phyloP scores from a whole-genome alignment of 768 basidiomycete genomes.

The Auriscalpium microsporum region DNA sequence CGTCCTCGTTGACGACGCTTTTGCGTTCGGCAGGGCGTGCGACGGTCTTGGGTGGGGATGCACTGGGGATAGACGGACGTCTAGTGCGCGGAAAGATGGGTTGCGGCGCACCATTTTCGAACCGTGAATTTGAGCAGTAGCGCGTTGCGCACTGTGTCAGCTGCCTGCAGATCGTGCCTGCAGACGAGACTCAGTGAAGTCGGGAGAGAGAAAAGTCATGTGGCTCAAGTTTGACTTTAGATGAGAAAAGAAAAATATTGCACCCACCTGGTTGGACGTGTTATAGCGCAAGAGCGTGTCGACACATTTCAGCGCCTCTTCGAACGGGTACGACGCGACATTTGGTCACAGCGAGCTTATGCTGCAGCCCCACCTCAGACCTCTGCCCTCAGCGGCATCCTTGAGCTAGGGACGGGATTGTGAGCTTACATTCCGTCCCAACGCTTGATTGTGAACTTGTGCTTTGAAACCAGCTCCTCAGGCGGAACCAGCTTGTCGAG shows the following conservation, averaged over 20 bases:
- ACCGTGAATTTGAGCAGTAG: slow-evolving; percentile 39
- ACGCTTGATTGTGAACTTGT: no score
- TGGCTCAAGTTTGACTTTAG: slow-evolving; percentile 43
- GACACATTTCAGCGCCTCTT: slow-evolving; percentile 78
- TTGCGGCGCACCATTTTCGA: slow-evolving; percentile 35
- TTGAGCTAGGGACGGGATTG: no score
- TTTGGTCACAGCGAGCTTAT: no score
- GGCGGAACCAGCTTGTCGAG: no score
- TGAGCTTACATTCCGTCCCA: no score
- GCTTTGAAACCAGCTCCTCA: no score
- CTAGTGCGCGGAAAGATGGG: slow-evolving; percentile 2
- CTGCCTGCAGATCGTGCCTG: slow-evolving; percentile 38
- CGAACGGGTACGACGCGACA: no score
- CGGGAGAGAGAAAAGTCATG: neutral
- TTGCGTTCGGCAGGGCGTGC: slow-evolving; percentile 26
- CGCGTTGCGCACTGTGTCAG: slow-evolving; percentile 34
- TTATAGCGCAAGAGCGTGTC: slow-evolving; percentile 89
- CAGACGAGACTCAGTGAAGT: slow-evolving; percentile 1
- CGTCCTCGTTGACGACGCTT: slow-evolving; percentile 56
- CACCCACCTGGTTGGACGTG: slow-evolving; percentile 80
- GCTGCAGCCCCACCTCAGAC: no score
- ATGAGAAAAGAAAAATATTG: neutral
- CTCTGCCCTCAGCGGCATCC: no score
- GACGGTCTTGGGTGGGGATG: neutral
- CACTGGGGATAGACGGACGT: neutral